These are phyloP conservation scores for Adansonia digitata DNA, from an alignment of 345 rosid species.

Conservation along the genomic window DNA sequence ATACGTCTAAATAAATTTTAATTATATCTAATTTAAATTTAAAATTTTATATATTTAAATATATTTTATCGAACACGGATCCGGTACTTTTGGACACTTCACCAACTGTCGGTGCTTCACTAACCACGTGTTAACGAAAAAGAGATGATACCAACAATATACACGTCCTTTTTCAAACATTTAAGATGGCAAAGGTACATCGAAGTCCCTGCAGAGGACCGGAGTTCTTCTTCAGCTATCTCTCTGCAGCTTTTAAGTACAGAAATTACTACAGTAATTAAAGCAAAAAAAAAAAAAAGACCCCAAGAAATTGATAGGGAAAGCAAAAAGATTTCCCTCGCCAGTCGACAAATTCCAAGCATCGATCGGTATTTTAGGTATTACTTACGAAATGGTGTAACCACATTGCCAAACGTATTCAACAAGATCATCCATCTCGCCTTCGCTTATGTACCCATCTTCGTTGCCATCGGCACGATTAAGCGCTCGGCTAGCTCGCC, in stretches of 20 bases:
- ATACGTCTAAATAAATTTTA: too few species aligned
- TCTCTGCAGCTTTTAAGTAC: too few species aligned
- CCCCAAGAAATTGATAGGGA: background rate
- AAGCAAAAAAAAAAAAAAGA: background rate
- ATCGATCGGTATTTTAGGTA: background rate
- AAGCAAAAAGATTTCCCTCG: background rate
- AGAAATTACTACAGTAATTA: background rate
- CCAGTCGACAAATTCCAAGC: background rate
- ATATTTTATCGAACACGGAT: too few species aligned
- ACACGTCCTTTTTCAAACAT: background rate
- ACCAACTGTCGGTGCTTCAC: too few species aligned
- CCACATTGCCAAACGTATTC: background rate
- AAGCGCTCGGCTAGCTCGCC: conserved; percentile 12
- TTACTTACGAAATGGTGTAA: background rate
- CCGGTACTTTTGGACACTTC: too few species aligned
- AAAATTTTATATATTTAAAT: too few species aligned
- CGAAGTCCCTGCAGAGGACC: background rate
- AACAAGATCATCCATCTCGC: conserved; percentile 4
- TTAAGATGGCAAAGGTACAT: background rate
- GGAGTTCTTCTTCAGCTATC: too few species aligned
- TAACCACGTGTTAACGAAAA: too few species aligned
- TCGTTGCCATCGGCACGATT: conserved; percentile 1
- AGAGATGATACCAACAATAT: background rate
- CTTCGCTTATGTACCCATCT: conserved; percentile 13
- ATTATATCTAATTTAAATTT: too few species aligned